Conservation (phyloP, 2,329 filamentous ascomycete species). For the Beauveria sp. region DNA sequence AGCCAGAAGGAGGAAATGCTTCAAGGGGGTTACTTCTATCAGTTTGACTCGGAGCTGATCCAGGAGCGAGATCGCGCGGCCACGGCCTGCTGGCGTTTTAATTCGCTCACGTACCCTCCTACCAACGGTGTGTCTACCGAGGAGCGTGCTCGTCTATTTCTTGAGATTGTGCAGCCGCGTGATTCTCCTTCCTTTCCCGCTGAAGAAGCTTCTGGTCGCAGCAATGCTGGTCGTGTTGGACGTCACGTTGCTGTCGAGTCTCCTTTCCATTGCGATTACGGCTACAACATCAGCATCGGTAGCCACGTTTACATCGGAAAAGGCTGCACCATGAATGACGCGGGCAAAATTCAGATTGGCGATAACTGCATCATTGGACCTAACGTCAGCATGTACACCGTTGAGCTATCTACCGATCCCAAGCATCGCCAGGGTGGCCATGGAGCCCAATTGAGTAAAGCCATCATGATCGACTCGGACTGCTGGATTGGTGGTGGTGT, state of each 20-base stretch:
- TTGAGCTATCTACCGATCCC: constrained; percentile 64
- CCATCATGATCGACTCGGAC: constrained; percentile 76
- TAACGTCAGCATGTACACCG: constrained; percentile 79
- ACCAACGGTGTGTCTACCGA: constrained; percentile 60
- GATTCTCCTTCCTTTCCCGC: constrained; percentile 50
- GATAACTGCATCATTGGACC: constrained; percentile 70
- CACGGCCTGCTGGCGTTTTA: constrained; percentile 75
- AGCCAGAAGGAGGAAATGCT: constrained; percentile 91
- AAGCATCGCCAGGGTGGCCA: constrained; percentile 66
- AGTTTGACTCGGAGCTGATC: constrained; percentile 68
- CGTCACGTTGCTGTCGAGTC: constrained; percentile 71
- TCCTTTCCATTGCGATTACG: constrained; percentile 89
- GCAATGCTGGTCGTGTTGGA: constrained; percentile 58
- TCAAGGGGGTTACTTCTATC: constrained; percentile 67
- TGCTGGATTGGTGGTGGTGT: constrained; percentile 75
- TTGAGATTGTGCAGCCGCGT: constrained; percentile 60
- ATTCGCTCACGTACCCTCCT: constrained; percentile 67
- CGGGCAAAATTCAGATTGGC: constrained; percentile 75
- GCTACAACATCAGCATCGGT: constrained; percentile 86
- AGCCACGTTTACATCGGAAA: constrained; percentile 77
- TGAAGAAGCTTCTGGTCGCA: constrained; percentile 41
- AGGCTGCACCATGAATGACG: constrained; percentile 79
- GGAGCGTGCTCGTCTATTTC: constrained; percentile 63
- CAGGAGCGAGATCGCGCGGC: constrained; percentile 81
- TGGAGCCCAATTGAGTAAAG: constrained; percentile 61